Evolutionary conservation across 768 basidiomycete genomes (phyloP).

Genomic region (Boletus edulis): DNA sequence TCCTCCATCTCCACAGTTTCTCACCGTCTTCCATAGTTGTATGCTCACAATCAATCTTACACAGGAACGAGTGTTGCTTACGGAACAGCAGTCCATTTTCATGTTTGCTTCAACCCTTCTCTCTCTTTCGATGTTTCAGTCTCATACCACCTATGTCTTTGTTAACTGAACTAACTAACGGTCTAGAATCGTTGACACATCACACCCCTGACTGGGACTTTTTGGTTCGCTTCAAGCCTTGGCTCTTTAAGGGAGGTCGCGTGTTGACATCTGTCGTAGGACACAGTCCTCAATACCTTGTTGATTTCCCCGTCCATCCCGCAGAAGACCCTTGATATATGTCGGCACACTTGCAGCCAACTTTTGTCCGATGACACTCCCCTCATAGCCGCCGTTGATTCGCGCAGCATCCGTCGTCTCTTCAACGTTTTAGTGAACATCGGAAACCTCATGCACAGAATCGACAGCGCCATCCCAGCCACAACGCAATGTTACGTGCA

Average conservation of each 20-base stretch:
- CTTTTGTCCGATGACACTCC: slow-evolving; percentile 27
- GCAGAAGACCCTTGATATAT: slow-evolving; percentile 31
- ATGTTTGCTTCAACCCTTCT: slow-evolving; percentile 21
- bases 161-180: slow-evolving; percentile 24
- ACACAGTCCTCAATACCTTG: slow-evolving; percentile 22
- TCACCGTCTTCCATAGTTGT: slow-evolving; percentile 29
- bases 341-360: slow-evolving; percentile 32
- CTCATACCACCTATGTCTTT: slow-evolving; percentile 21
- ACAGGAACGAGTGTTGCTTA: slow-evolving; percentile 33
- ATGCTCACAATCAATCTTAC: slow-evolving; percentile 29
- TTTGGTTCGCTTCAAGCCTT: slow-evolving; percentile 19
- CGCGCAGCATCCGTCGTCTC: slow-evolving; percentile 38
- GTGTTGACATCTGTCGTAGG: slow-evolving; percentile 20
- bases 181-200: slow-evolving; percentile 21
- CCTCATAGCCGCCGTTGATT: slow-evolving; percentile 22
- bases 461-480: slow-evolving; percentile 24
- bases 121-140: slow-evolving; percentile 15
- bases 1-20: slow-evolving; percentile 34
- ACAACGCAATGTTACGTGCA: slow-evolving; percentile 39
- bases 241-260: not conserved
- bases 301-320: slow-evolving; percentile 28
- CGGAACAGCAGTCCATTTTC: slow-evolving; percentile 25
- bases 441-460: slow-evolving; percentile 35
- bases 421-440: slow-evolving; percentile 45
- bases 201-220: slow-evolving; percentile 32